Evolutionary conservation across 805 yeast genomes (phyloP), one percentile per base, ranked within the genome.

Genomic region (Danielia oregonensis): DNA sequence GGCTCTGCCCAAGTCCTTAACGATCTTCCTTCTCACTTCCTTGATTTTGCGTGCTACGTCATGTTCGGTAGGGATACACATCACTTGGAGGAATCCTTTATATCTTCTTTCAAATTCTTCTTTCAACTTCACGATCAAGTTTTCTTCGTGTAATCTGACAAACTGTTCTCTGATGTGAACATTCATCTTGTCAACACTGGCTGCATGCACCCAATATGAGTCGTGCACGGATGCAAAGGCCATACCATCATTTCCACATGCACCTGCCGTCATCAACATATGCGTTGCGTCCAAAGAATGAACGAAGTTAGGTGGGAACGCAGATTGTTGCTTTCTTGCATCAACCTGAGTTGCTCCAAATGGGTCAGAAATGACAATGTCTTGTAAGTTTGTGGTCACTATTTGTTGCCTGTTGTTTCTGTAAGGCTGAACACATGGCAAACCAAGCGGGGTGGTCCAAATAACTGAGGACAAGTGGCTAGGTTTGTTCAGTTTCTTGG

Each of bases 401-500:
- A 79, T 80, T 46, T 72, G 79, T 43, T 74, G 76, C 46, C 75
- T 76, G 29, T 71, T 63, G 18, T 79, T 74, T 48, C 98, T 74
- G 55, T 93, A 93, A 1, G 99, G 99, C 59, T 93, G 99, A 13
- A 93, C 98, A 55, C 95, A 88, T 2, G 97, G 96, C 42, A 93
- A 68, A 3, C 96, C 96, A 25, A 91, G 62, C 1, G 98, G 97
- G 0, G 97, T 83, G 0, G 99, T 93, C 99, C 99, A 93, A 48
- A 93, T 87, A 6, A 93, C 96, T 4, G 95, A 78, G 1, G 95
- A 78, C 73, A 86, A 76, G 51, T 77, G 82, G 37, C 75, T 79
- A 4, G 82, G 82, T 34, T 71, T 74, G 17, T 64, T 64, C 17
- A 65, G 57, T 39, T 67, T 58, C 13, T 41, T 42, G 11, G 54